phyloP scores from a whole-genome alignment of 306 rosid genomes.

The Corylus americana region DNA sequence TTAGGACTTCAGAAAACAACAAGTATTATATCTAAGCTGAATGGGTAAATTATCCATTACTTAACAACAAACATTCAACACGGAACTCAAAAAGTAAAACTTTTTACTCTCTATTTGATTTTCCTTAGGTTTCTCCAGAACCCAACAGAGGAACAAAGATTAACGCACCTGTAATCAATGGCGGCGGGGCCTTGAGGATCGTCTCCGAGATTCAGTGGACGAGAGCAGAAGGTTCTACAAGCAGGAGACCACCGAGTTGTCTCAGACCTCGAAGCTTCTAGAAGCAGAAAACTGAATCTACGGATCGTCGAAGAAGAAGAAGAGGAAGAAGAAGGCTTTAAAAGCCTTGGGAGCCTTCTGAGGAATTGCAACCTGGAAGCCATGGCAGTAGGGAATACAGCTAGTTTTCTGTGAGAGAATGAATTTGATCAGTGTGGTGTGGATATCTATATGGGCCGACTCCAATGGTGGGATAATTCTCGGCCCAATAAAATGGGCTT shows the following conservation, averaged over 20 bases:
- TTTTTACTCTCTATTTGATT: background rate
- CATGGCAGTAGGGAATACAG: slow-evolving; percentile 35
- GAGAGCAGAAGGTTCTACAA: slow-evolving; percentile 61
- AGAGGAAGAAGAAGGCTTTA: slow-evolving; percentile 24
- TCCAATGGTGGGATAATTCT: no score
- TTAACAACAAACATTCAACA: background rate
- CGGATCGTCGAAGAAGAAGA: slow-evolving; percentile 22
- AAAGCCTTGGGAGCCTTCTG: slow-evolving; percentile 48
- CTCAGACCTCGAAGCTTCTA: slow-evolving; percentile 31
- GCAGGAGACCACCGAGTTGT: slow-evolving; percentile 21
- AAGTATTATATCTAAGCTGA: background rate
- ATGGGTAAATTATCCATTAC: background rate
- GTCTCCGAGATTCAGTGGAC: slow-evolving; percentile 36
- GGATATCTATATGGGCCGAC: no score
- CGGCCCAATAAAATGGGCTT: no score
- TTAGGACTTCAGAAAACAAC: background rate
- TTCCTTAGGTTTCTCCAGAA: background rate
- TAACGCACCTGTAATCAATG: slow-evolving; percentile 64
- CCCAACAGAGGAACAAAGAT: background rate
- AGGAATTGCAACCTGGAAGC: slow-evolving; percentile 49
- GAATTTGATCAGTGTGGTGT: background rate
- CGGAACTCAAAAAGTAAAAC: background rate
- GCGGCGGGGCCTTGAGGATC: slow-evolving; percentile 60
- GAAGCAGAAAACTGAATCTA: slow-evolving; percentile 22
- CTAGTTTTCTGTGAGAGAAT: background rate